A percentile compares a stretch with the other conserved stretches of the same genome.
Evolutionary conservation across 306 rosid genomes (phyloP).

Genomic region (Senna tora): DNA sequence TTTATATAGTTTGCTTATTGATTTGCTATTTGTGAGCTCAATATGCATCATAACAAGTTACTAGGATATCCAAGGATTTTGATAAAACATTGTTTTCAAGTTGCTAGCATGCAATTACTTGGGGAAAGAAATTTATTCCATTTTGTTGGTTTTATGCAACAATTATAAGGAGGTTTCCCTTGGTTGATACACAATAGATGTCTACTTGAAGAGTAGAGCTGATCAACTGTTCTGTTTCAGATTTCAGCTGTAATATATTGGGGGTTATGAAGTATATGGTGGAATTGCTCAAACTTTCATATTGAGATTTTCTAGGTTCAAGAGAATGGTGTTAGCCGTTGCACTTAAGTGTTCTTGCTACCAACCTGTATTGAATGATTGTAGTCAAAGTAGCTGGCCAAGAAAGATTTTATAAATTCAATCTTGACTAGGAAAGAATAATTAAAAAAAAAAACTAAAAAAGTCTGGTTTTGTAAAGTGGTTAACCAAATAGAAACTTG

Average conservation of each 20-base stretch:
- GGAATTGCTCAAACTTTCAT: constrained; percentile 3
- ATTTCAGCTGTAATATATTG: neutral
- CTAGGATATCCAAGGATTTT: neutral
- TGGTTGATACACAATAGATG: neutral
- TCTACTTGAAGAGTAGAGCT: neutral
- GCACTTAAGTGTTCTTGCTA: neutral
- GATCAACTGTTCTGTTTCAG: neutral
- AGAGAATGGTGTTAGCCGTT: neutral
- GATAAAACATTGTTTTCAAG: neutral
- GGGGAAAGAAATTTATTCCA: neutral
- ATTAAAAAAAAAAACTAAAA: neutral
- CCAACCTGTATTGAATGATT: neutral
- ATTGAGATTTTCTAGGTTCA: constrained; percentile 15
- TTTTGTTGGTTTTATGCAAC: neutral
- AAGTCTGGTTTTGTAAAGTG: neutral
- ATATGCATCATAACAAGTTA: neutral
- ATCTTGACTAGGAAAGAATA: neutral
- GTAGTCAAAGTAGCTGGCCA: neutral
- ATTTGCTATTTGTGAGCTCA: neutral
- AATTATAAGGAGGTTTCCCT: neutral
- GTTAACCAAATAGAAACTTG: constrained; percentile 21
- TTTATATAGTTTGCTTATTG: neutral
- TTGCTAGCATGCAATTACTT: neutral
- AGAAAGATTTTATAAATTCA: neutral
- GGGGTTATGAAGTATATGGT: neutral